phyloP scores from a whole-genome alignment of 306 rosid species.

The Morella rubra region DNA sequence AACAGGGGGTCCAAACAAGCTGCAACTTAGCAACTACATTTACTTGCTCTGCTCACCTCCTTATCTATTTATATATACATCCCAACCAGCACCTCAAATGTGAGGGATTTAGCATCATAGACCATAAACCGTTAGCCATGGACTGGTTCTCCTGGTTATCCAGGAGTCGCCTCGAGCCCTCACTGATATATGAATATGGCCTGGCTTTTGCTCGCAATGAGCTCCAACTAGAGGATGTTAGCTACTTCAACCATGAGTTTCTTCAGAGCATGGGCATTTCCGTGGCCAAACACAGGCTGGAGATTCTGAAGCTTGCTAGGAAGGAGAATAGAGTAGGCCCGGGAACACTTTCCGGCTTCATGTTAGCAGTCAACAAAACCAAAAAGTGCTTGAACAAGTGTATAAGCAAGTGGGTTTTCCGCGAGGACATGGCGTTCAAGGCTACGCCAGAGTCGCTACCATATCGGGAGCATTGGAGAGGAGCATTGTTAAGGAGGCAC shows the following conservation, averaged over 20 bases:
- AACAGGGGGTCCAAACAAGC: slow-evolving; percentile 19
- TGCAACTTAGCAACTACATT: slow-evolving; percentile 41
- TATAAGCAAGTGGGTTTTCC: slow-evolving; percentile 35
- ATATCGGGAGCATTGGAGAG: slow-evolving; percentile 48
- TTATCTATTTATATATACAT: slow-evolving; percentile 33
- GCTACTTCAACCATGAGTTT: slow-evolving; percentile 74
- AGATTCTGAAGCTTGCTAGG: slow-evolving; percentile 79
- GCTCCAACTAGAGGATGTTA: slow-evolving; percentile 58
- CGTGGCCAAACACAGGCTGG: slow-evolving; percentile 85
- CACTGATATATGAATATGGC: slow-evolving; percentile 69
- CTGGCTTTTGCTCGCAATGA: slow-evolving; percentile 64
- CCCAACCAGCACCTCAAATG: slow-evolving; percentile 27
- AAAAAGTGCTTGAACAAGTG: slow-evolving; percentile 59
- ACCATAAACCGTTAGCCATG: slow-evolving; percentile 39
- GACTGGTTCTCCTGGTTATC: slow-evolving; percentile 99
- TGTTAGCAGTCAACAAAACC: slow-evolving; percentile 42
- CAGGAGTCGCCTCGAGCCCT: slow-evolving; percentile 63
- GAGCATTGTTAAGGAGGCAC: slow-evolving; percentile 36
- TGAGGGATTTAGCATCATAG: slow-evolving; percentile 15
- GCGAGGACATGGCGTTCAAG: slow-evolving; percentile 14
- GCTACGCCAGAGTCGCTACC: slow-evolving; percentile 24
- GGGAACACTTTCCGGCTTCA: slow-evolving; percentile 36
- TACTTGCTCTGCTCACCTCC: slow-evolving; percentile 15
- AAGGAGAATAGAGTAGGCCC: slow-evolving; percentile 34
- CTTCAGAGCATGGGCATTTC: slow-evolving; percentile 88